Base-by-base conservation (phyloP, 164 flowering plant genomes). In the Pachysandra terminalis region DNA sequence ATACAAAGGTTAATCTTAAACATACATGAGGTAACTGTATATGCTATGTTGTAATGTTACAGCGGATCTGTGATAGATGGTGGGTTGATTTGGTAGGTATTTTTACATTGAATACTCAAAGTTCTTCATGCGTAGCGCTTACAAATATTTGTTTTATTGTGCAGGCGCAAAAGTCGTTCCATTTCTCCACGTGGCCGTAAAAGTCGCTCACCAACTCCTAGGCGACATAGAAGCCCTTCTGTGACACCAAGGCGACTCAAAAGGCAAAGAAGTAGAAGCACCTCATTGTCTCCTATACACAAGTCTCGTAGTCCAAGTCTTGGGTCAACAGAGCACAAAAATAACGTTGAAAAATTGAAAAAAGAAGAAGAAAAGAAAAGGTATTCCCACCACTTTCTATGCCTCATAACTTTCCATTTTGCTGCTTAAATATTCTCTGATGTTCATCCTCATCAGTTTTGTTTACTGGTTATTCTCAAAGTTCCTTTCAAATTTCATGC, bases 301-400 rank as follows among this genome's bases (percentile, higher is more conserved):
- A 86, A 77, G 77, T 86, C 96, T 67, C 83, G 78, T 9, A 88
- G 84, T 75, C 84, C 90, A 49, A 86, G 90, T 72, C 80, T 80
- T 78, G 86, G 81, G 19, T 79, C 86, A 13, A 23, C 71, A 49
- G 93, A 87, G 69, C 83, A 68, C 60, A 91, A 80, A 79, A 84
- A 59, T 76, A 84, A 86, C 15, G 61, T 66, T 71, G 90, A 86
- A 67, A 87, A 84, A 74, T 61, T 81, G 75, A 85, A 73, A 82
- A 86, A 77, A 57, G 97, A 91, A 75, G 96, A 89, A 72, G 97
- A 87, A 74, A 90, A 81, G 86, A 94, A 90, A 82, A 90, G 98
- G 98, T 94, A 81, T 76, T 61, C 32, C 59, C 28, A 3, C 16
- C 23, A 15, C 61, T 65, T 59, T 60, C 60, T 35, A 28, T 71